Base-by-base conservation (phyloP, 495 filamentous ascomycete genomes). In the Aspergillus cristatus region DNA sequence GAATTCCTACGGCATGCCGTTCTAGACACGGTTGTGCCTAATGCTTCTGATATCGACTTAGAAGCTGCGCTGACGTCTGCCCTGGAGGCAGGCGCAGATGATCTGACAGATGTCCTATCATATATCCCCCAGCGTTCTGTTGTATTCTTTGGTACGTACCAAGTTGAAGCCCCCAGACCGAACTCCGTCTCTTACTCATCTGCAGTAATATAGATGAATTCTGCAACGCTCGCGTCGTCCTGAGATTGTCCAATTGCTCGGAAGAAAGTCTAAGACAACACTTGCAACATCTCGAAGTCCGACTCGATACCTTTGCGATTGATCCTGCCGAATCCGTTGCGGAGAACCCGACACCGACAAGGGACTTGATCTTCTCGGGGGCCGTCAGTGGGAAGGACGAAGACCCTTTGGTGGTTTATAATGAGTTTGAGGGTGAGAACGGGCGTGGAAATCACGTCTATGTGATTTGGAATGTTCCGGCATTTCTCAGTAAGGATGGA, bases 401-500 rank as follows among this genome's bases (percentile, higher is more conserved):
- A 35, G 70, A 85, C 16, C 82, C 81, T 14, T 56, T 79, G 5
- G 70, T 84, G 33, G 42, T 84, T 10, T 64, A 73, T 11, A 72
- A 77, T 37, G 63, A 68, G 25, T 65, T 63, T 16, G 70, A 76
- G 32, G 68, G 70, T 1, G 72, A 67, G 2, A 67, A 69, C 4
- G 74, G 74, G 6, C 62, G 56, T 20, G 63, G 65, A 7, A 76
- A 72, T 42, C 71, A 78, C 53, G 67, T 81, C 14, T 76, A 86
- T 43, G 75, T 80, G n/a, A 69, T 90, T 37, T 95, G 88, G 88
- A 87, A 78, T 49, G 61, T 83, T 14, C 67, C 79, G 14, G 77
- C 84, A n/a, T 79, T 84, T 42, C 68, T 94, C n/a, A 67, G 75
- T 78, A 54, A 45, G 63, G 51, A 14, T 25, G 6, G 16, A 12